A percentile compares a stretch with the other conserved stretches of the same genome.
Evolutionary conservation across 1,284 basidiomycete genomes (phyloP).

Genomic region (Wallemia mellicola): DNA sequence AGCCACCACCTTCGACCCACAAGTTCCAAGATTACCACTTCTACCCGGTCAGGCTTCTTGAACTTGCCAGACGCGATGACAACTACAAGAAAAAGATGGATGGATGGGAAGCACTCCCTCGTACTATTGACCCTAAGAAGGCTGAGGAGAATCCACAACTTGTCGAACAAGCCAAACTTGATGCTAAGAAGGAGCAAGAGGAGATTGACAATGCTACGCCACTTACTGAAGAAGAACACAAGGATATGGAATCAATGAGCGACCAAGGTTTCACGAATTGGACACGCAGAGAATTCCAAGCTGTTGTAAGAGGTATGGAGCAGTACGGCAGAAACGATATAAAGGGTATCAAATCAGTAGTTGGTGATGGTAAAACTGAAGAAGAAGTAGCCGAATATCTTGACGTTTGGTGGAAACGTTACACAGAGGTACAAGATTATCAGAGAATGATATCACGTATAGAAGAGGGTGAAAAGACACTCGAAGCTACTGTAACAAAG

Average conservation of each 20-base stretch:
- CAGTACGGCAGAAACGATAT: constrained; percentile 53
- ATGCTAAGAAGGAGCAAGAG: constrained; percentile 49
- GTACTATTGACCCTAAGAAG: constrained; percentile 26
- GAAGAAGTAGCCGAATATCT: constrained; percentile 59
- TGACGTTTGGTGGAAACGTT: constrained; percentile 62
- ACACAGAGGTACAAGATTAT: constrained; percentile 52
- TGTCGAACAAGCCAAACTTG: constrained; percentile 30
- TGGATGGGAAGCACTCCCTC: background rate
- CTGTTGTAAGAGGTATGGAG: constrained; percentile 59
- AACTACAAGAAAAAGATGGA: constrained; percentile 14
- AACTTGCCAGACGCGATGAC: constrained; percentile 64
- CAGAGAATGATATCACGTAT: constrained; percentile 55
- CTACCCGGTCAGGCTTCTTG: constrained; percentile 51
- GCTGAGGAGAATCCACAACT: constrained; percentile 51
- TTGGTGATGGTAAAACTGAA: constrained; percentile 45
- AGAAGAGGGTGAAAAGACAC: constrained; percentile 51
- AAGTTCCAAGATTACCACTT: constrained; percentile 86
- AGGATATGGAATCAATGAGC: constrained; percentile 47
- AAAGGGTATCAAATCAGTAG: constrained; percentile 50
- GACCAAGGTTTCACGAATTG: constrained; percentile 59
- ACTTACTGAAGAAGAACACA: constrained; percentile 53
- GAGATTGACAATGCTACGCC: constrained; percentile 55
- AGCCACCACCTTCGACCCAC: background rate
- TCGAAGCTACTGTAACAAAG: constrained; percentile 19
- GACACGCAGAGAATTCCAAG: constrained; percentile 78